phyloP scores from a whole-genome alignment of 306 rosid species.

The Adenanthera pavonina region DNA sequence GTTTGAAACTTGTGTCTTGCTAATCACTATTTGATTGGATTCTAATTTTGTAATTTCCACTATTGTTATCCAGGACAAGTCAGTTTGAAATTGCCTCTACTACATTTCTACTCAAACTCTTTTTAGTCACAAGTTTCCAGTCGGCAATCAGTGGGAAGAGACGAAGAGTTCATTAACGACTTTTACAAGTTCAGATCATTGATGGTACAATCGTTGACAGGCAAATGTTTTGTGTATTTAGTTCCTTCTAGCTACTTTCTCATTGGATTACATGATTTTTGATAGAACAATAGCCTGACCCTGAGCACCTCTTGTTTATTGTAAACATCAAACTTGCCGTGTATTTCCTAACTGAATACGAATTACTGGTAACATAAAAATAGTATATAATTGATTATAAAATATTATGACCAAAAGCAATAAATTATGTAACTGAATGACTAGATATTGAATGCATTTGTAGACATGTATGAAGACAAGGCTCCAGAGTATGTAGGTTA shows the following conservation, averaged over 20 bases:
- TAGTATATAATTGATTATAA: background rate
- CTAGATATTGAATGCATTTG: background rate
- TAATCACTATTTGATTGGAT: background rate
- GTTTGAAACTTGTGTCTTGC: background rate
- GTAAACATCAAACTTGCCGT: background rate
- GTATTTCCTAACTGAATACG: background rate
- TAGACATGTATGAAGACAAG: background rate
- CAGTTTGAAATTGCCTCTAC: background rate
- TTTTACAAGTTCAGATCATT: background rate
- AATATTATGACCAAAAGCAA: background rate
- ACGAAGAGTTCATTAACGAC: background rate
- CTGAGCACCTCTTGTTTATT: background rate
- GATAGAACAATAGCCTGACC: background rate
- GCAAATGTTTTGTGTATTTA: background rate
- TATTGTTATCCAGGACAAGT: background rate
- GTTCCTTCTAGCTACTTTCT: background rate
- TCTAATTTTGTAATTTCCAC: background rate
- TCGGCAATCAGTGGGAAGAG: background rate
- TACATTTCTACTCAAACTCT: background rate
- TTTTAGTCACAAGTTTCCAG: background rate
- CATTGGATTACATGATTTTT: background rate
- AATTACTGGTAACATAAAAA: background rate
- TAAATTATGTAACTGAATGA: background rate
- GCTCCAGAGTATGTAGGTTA: background rate
- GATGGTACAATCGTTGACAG: background rate